phyloP scores from a whole-genome alignment of 2,329 filamentous ascomycete genomes.

The Fusarium chuoi region DNA sequence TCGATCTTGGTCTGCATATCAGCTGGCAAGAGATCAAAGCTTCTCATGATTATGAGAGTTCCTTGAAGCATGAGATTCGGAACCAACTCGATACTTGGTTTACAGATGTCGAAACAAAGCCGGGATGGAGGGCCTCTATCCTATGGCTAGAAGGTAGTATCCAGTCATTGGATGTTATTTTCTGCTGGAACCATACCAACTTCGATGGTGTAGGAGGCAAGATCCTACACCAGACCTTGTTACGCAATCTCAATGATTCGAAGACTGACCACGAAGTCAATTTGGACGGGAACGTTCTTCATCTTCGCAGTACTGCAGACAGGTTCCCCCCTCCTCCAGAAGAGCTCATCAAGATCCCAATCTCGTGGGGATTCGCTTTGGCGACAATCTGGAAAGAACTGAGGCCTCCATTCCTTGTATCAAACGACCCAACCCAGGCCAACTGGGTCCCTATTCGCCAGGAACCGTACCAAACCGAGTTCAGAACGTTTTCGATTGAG shows the following conservation, averaged over 20 bases:
- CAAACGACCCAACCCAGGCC: slow-evolving; percentile 14
- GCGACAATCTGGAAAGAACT: slow-evolving; percentile 33
- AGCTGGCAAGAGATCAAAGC: slow-evolving; percentile 20
- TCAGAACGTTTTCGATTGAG: slow-evolving; percentile 33
- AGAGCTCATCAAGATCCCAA: slow-evolving; percentile 30
- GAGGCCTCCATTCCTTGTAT: slow-evolving; percentile 22
- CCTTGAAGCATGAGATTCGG: slow-evolving; percentile 4
- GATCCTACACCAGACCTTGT: slow-evolving; percentile 46
- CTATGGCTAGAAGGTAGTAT: slow-evolving; percentile 11
- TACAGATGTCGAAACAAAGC: slow-evolving; percentile 33
- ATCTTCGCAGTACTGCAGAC: slow-evolving; percentile 11
- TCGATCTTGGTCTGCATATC: slow-evolving; percentile 30
- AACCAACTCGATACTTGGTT: slow-evolving; percentile 37
- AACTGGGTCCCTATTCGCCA: slow-evolving; percentile 42
- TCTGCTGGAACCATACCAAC: slow-evolving; percentile 43
- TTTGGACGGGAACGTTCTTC: not conserved
- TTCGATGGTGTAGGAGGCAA: slow-evolving; percentile 47
- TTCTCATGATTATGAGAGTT: not conserved
- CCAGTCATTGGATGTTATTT: slow-evolving; percentile 39
- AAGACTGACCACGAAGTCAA: not conserved
- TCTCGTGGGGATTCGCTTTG: slow-evolving; percentile 30
- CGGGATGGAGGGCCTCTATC: slow-evolving; percentile 42
- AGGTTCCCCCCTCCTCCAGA: slow-evolving; percentile 42
- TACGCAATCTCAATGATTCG: slow-evolving; percentile 41
- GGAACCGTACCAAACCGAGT: slow-evolving; percentile 32